Evolutionary conservation across 1,139 yeast genomes (phyloP).

Genomic region (Nakaseomyces glabratus): DNA sequence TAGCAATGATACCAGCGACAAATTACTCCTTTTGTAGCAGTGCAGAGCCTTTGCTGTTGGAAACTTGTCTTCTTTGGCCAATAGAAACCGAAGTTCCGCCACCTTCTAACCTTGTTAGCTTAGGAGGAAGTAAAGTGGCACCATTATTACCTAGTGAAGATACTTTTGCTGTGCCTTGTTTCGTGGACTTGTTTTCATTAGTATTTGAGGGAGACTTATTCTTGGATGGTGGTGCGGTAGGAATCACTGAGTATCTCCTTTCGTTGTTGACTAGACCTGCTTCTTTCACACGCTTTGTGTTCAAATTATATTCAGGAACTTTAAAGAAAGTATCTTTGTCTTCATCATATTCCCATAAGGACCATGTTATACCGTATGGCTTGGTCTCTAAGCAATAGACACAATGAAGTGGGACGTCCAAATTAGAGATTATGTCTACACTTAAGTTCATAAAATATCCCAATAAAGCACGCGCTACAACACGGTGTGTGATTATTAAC

Average conservation of each 20-base stretch:
- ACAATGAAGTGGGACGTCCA: slow-evolving; percentile 88
- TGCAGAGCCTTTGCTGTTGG: slow-evolving; percentile 3
- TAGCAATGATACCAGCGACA: no score
- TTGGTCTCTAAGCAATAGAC: slow-evolving; percentile 83
- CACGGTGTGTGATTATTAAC: slow-evolving; percentile 77
- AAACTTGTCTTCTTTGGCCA: slow-evolving; percentile 2
- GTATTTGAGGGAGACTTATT: no score
- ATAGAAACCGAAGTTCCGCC: slow-evolving; percentile 14
- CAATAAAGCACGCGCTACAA: slow-evolving; percentile 74
- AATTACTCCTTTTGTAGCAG: slow-evolving; percentile 1
- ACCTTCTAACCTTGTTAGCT: slow-evolving; percentile 10
- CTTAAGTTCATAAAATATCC: slow-evolving; percentile 86
- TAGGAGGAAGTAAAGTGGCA: slow-evolving; percentile 1
- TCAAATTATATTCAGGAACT: slow-evolving; percentile 56
- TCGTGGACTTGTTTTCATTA: no score
- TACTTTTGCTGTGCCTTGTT: no score
- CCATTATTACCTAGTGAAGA: slow-evolving; percentile 2
- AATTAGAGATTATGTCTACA: slow-evolving; percentile 72
- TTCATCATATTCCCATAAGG: slow-evolving; percentile 80
- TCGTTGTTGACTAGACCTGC: slow-evolving; percentile 59
- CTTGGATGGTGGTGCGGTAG: slow-evolving; percentile 49
- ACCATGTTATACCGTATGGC: slow-evolving; percentile 93
- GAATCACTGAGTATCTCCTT: slow-evolving; percentile 61
- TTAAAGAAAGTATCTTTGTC: slow-evolving; percentile 66
- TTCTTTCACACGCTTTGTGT: slow-evolving; percentile 43